Evolutionary conservation across 768 basidiomycete species (phyloP).

Genomic region (Boletus rubroflammeus): DNA sequence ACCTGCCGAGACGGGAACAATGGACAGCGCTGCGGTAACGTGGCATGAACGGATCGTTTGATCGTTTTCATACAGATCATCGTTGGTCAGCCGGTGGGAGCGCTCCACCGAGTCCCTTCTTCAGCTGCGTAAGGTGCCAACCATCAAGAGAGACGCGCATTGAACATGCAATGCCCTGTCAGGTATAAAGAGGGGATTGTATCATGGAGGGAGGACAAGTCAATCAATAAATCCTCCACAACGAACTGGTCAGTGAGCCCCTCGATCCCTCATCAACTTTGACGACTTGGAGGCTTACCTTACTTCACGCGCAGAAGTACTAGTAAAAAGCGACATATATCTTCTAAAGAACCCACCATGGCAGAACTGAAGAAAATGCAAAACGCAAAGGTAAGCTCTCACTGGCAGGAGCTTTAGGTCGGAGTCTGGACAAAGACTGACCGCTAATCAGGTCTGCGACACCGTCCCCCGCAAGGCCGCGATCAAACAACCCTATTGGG

Average conservation of each 20-base stretch:
- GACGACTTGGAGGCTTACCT: neutral
- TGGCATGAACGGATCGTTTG: neutral
- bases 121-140: neutral
- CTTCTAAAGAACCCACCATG: neutral
- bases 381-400: slow-evolving; percentile 6
- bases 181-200: slow-evolving; percentile 13
- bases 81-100: neutral
- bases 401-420: neutral
- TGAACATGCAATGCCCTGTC: neutral
- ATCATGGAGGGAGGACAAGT: neutral
- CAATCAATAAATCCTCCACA: neutral
- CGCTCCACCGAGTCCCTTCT: neutral
- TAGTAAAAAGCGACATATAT: neutral
- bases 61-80: neutral
- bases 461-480: neutral
- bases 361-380: slow-evolving; percentile 5
- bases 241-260: slow-evolving; percentile 10
- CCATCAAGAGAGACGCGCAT: neutral
- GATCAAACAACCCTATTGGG: slow-evolving; percentile 18
- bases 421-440: neutral
- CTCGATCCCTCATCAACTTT: neutral
- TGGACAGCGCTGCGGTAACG: neutral
- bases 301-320: slow-evolving; percentile 3
- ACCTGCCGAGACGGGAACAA: slow-evolving; percentile 1
- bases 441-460: neutral